Evolutionary conservation across 495 filamentous ascomycete species (phyloP), one percentile per base, ranked within the genome.

Genomic region (Aspergillus wentii): DNA sequence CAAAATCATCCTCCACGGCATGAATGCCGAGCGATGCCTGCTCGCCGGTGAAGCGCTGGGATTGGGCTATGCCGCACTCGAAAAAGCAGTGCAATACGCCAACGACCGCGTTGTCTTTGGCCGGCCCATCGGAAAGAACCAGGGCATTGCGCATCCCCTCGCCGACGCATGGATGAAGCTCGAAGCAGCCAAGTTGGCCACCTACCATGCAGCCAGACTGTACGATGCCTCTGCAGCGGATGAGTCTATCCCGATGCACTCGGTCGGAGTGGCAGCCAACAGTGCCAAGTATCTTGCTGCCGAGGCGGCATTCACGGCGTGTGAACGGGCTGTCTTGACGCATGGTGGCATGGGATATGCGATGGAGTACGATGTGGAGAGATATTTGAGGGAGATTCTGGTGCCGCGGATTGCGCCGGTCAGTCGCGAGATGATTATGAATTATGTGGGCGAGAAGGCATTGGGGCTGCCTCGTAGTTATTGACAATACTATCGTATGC

Each of bases 11-110:
- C 69, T 89, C 5, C 85, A 88, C 56, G 85, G 86, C 16, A 85
- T 91, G 85, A 91, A 88, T 44, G 83, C 85, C 4, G 86, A 91
- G 57, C 75, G 85, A 19, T 85, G 81, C 51, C 72, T 88, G 3
- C 68, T 88, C 0, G 84, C 83, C 10, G 86, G 83, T 26, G 85
- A 89, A 68, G 83, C 86, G 0, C 62, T 89, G 3, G 85, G 86
- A 4, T 66, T 89, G 4, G 86, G 85, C 1, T 88, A 88, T 47
- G 82, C 75, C 0, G 85, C 85, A 2, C 63, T 91, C 17, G 68
- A 71, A 26, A 69, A 71, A 35, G 81, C 85, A 1, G 64, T 82
- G 0, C 66, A 69, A 15, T 88, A 89, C 47, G 83, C 85, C 1
- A 69, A 72, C 32, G 78, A 85, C 23, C 70, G 85, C 0, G 61